Evolutionary conservation across 306 rosid species (phyloP), one percentile per base, ranked within the genome.

Genomic region (Quercus parvula): DNA sequence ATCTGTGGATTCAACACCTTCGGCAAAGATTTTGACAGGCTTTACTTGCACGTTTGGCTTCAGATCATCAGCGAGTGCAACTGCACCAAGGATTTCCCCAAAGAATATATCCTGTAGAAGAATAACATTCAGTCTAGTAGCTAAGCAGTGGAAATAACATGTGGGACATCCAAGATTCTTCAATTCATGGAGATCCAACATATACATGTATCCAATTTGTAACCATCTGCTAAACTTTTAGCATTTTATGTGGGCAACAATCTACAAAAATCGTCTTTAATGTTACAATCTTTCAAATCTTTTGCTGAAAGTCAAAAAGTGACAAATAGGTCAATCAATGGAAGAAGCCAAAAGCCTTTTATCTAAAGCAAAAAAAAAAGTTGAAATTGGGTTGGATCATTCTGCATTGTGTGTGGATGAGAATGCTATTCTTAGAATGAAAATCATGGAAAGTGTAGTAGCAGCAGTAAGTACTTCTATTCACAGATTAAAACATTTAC

Each of bases 11-110:
- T 85, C 91, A 79, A 5, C 51, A 22, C 91, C 97, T 54, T 84
- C 59, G 1, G 93, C 97, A 52, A 85, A 74, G 4, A 91, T 85
- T 81, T 79, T 86, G 52, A 96, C 80, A 38, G 78, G 79, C 70
- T 86, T 83, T 13, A 78, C 52, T 83, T 82, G 84, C 78, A 84
- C 82, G 19, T 72, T 81, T 81, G 86, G 81, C 51, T 76, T 56
- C 59, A 95, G 56, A 5, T 76, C 78, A n/a, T 88, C 78, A 55
- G 81, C 83, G 61, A 91, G 52, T 14, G 86, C 78, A 52, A 89
- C 88, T 0, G 92, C 90, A 46, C 99, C 99, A 13, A 95, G 85
- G 66, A 91, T 77, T 85, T 95, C 97, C 5, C 97, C 94, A 64
- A 88, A 82, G 85, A 95, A 95, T 71, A 82, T 92, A n/a, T 75